phyloP scores from a whole-genome alignment of 352 stramenopile species.

The Globisporangium viniferum region DNA sequence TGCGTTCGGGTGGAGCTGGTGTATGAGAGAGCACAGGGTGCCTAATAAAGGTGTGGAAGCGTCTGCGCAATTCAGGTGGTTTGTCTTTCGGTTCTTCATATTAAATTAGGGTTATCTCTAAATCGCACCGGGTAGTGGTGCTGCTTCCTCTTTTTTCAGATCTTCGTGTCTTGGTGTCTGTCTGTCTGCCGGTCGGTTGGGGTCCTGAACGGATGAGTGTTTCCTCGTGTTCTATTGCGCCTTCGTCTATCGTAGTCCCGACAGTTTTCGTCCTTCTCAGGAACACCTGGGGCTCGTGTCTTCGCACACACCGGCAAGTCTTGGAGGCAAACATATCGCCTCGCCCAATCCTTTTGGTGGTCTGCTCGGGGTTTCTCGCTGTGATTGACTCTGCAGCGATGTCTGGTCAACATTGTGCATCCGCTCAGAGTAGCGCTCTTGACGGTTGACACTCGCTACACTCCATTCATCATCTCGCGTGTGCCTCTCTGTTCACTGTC shows the following conservation, averaged over 20 bases:
- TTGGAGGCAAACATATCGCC: neutral
- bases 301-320: neutral
- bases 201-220: neutral
- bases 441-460: neutral
- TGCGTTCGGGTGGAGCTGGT: no score
- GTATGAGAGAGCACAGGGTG: no score
- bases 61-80: no score
- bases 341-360: neutral
- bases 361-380: neutral
- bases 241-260: neutral
- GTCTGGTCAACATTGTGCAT: neutral
- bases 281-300: neutral
- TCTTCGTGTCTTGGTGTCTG: neutral
- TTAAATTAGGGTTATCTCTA: neutral
- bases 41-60: no score
- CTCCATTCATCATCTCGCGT: neutral
- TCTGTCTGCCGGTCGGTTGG: neutral
- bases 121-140: neutral
- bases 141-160: neutral
- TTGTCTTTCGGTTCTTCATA: neutral
- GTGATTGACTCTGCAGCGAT: no score
- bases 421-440: neutral
- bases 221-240: neutral
- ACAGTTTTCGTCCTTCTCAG: neutral
- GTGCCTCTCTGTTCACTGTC: neutral